Evolutionary conservation across 2,329 filamentous ascomycete genomes (phyloP).

Genomic region (Fusarium multiceps): DNA sequence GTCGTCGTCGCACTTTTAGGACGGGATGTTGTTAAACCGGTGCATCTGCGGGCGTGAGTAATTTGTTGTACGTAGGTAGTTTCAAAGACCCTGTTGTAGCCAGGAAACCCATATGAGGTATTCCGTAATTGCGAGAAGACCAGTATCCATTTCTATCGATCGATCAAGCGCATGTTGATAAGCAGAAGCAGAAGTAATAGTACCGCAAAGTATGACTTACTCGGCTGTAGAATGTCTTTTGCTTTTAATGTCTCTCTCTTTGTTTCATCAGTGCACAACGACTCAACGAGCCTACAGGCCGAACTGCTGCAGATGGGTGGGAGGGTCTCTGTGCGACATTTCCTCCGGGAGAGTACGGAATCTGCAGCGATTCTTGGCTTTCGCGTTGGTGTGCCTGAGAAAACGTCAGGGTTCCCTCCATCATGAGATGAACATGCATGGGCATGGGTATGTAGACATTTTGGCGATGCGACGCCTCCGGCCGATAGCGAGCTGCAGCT

Average conservation of each 20-base stretch:
- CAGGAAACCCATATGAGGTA: neutral
- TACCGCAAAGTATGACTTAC: neutral
- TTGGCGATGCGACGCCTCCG: slow-evolving; percentile 33
- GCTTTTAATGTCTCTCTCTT: neutral
- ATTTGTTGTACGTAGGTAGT: slow-evolving; percentile 1
- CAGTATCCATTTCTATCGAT: neutral
- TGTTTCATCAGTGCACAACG: slow-evolving; percentile 18
- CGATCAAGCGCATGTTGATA: neutral
- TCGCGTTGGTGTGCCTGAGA: slow-evolving; percentile 28
- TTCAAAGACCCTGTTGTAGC: neutral
- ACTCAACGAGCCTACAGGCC: neutral
- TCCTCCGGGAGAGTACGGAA: slow-evolving; percentile 19
- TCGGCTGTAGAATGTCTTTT: neutral
- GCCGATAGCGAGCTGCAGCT: slow-evolving; percentile 43
- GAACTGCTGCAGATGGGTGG: slow-evolving; percentile 6
- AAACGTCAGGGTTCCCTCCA: slow-evolving; percentile 18
- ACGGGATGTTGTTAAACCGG: slow-evolving; percentile 25
- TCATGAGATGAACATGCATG: slow-evolving; percentile 9
- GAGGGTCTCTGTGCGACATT: slow-evolving; percentile 13
- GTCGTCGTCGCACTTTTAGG: slow-evolving; percentile 17
- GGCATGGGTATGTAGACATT: slow-evolving; percentile 14
- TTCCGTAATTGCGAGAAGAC: neutral
- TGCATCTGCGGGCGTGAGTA: slow-evolving; percentile 6
- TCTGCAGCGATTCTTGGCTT: slow-evolving; percentile 13
- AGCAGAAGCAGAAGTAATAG: slow-evolving; percentile 8